These are phyloP conservation scores for Agastache rugosa DNA, from an alignment of 257 asterid genomes.

Conservation along the genomic window DNA sequence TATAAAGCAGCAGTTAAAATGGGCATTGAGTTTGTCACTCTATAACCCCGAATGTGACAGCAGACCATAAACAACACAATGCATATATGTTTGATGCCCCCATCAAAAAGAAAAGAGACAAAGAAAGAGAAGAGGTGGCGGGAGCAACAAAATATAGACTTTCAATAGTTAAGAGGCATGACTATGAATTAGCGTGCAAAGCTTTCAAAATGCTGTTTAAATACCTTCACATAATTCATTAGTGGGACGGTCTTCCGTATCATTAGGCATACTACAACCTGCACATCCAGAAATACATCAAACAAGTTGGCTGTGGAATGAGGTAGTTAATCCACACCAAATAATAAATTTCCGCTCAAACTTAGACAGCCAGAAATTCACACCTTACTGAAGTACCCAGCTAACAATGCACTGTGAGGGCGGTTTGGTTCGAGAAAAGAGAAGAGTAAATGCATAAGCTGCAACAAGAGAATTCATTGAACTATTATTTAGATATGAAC, in stretches of 20 bases:
- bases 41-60: background rate
- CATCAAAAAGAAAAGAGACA: background rate
- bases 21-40: background rate
- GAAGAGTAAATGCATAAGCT: slow-evolving; percentile 94
- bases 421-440: slow-evolving; percentile 90
- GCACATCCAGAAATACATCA: slow-evolving; percentile 42
- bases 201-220: slow-evolving; percentile 15
- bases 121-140: background rate
- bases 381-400: slow-evolving; percentile 98
- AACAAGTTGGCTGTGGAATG: slow-evolving; percentile 31
- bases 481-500: slow-evolving; percentile 27
- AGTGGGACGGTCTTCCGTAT: slow-evolving; percentile 80
- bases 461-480: slow-evolving; percentile 44
- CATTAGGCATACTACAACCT: slow-evolving; percentile 94
- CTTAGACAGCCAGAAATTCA: slow-evolving; percentile 33
- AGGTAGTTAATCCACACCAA: slow-evolving; percentile 17
- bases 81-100: slow-evolving; percentile 2
- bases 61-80: slow-evolving; percentile 19
- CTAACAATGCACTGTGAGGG: slow-evolving; percentile 85
- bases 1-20: background rate
- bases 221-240: slow-evolving; percentile 91
- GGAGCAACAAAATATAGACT: background rate
- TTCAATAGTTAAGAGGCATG: slow-evolving; percentile 8
- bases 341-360: slow-evolving; percentile 13
- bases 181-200: background rate